phyloP scores from a whole-genome alignment of 2,329 filamentous ascomycete genomes.

The Neonectria sp. region DNA sequence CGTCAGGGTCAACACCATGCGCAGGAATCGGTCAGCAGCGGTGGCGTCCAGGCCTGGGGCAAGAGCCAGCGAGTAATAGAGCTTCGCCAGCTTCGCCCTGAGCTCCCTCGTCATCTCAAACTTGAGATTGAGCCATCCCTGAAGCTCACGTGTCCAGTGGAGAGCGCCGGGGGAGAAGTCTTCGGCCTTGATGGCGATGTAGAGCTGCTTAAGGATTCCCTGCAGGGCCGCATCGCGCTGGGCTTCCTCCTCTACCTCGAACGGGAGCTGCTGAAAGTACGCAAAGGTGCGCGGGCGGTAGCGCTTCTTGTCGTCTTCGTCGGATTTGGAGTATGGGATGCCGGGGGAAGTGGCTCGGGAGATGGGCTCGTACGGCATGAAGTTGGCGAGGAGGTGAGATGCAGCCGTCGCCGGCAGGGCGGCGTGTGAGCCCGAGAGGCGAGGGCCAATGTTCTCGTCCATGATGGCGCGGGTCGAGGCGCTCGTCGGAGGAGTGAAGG shows the following conservation, averaged over 20 bases:
- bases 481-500: slow-evolving; percentile 10
- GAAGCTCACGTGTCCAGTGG: slow-evolving; percentile 97
- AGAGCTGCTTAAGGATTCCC: slow-evolving; percentile 93
- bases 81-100: slow-evolving; percentile 85
- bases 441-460: slow-evolving; percentile 58
- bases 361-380: slow-evolving; percentile 74
- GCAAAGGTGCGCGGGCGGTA: slow-evolving; percentile 93
- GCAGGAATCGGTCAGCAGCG: slow-evolving; percentile 90
- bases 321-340: slow-evolving; percentile 65
- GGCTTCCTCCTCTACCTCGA: slow-evolving; percentile 84
- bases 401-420: slow-evolving; percentile 52
- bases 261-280: slow-evolving; percentile 92
- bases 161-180: slow-evolving; percentile 95
- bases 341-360: slow-evolving; percentile 92
- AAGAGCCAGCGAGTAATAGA: slow-evolving; percentile 95
- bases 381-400: slow-evolving; percentile 54
- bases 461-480: slow-evolving; percentile 44
- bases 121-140: slow-evolving; percentile 96
- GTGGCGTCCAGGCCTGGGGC: slow-evolving; percentile 89
- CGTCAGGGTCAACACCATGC: slow-evolving; percentile 97
- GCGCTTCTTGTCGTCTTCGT: slow-evolving; percentile 71
- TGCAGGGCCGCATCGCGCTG: slow-evolving; percentile 85
- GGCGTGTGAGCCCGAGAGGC: slow-evolving; percentile 49
- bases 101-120: slow-evolving; percentile 93
- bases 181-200: slow-evolving; percentile 90